These are phyloP conservation scores for Alternaria viburni DNA, from an alignment of 2,329 filamentous ascomycete species.

Conservation along the genomic window DNA sequence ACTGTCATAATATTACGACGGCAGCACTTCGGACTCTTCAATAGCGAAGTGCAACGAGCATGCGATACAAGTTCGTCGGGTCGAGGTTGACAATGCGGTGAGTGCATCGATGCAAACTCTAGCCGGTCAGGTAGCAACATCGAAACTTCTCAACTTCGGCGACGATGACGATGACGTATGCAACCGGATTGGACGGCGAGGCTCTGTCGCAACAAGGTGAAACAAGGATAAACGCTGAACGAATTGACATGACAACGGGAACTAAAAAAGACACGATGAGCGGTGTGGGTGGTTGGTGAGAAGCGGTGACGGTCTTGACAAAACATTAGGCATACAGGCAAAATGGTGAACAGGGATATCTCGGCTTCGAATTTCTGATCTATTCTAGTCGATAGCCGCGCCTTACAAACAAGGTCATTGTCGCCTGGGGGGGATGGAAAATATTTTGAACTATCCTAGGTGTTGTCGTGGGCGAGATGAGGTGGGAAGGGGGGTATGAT, in stretches of 20 bases:
- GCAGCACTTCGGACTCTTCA: background rate
- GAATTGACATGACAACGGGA: background rate
- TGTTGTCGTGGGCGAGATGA: background rate
- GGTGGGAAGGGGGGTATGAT: background rate
- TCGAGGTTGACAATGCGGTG: background rate
- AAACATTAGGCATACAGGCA: background rate
- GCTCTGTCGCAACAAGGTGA: background rate
- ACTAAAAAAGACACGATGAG: slow-evolving; percentile 5
- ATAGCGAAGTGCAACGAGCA: background rate
- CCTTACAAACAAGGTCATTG: slow-evolving; percentile 7
- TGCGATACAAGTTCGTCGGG: accelerated
- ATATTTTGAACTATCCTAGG: slow-evolving; percentile 9
- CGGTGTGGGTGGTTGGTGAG: background rate
- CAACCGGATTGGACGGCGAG: background rate
- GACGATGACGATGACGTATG: background rate
- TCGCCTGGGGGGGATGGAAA: background rate
- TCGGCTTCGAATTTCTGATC: slow-evolving; percentile 11
- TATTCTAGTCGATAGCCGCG: slow-evolving; percentile 17
- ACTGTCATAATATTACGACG: background rate
- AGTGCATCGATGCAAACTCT: background rate
- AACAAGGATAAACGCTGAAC: background rate
- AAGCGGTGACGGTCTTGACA: background rate
- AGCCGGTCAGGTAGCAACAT: background rate
- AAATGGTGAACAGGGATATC: background rate
- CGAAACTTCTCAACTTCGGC: background rate